Conservation (phyloP, 768 basidiomycete genomes). For the Leccinellum albellum region DNA sequence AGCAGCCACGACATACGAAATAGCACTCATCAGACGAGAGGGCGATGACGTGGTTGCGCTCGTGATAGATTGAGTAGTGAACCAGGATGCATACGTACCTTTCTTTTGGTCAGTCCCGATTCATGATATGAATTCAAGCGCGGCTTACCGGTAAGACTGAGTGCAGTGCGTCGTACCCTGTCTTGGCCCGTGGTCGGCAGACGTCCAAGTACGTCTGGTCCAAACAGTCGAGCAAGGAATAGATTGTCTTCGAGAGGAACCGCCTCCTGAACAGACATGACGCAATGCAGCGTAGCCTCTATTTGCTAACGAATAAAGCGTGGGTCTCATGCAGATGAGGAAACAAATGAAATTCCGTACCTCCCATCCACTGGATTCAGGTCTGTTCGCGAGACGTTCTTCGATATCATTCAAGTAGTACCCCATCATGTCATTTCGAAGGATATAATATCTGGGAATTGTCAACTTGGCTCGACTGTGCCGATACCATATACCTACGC, state of each 20-base stretch:
- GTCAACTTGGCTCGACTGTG: slow-evolving; percentile 5
- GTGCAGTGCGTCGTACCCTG: slow-evolving; percentile 67
- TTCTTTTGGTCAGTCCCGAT: neutral
- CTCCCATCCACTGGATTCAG: slow-evolving; percentile 66
- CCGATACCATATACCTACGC: slow-evolving; percentile 49
- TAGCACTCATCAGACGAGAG: slow-evolving; percentile 57
- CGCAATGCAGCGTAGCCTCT: slow-evolving; percentile 82
- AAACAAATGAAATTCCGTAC: slow-evolving; percentile 35
- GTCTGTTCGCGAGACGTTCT: slow-evolving; percentile 45
- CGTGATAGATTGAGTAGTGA: slow-evolving; percentile 47
- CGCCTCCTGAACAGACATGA: slow-evolving; percentile 86
- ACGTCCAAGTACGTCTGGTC: slow-evolving; percentile 62
- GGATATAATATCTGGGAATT: slow-evolving; percentile 70
- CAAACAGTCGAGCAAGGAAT: slow-evolving; percentile 64
- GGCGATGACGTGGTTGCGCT: slow-evolving; percentile 29
- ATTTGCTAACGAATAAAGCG: slow-evolving; percentile 54
- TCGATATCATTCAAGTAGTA: slow-evolving; percentile 62
- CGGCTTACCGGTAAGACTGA: slow-evolving; percentile 69
- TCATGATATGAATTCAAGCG: neutral
- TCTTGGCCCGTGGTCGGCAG: slow-evolving; percentile 62
- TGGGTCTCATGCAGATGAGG: neutral
- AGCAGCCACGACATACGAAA: slow-evolving; percentile 68
- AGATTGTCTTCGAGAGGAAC: slow-evolving; percentile 55
- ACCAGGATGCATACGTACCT: slow-evolving; percentile 82
- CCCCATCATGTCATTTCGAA: slow-evolving; percentile 78